Evolutionary conservation across 2,329 filamentous ascomycete genomes (phyloP).

Genomic region (Fusarium longipes): DNA sequence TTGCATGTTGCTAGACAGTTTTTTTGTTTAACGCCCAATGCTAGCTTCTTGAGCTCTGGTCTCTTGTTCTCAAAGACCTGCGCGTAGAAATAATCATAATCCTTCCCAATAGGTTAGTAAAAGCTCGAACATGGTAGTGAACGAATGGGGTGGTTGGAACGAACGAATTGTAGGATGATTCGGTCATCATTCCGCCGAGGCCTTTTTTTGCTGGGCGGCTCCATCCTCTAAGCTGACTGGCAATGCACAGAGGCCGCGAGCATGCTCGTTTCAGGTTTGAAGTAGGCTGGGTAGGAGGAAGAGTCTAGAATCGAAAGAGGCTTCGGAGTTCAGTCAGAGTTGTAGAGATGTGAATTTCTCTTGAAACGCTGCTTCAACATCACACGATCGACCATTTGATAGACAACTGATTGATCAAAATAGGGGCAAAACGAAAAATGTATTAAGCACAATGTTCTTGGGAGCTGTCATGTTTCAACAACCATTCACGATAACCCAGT

Average conservation of each 20-base stretch:
- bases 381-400: background rate
- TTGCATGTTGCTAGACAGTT: conserved; percentile 94
- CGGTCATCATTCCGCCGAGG: conserved; percentile 69
- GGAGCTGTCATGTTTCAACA: background rate
- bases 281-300: background rate
- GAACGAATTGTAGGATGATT: conserved; percentile 84
- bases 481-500: background rate
- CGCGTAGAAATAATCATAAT: conserved; percentile 95
- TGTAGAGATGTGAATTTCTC: background rate
- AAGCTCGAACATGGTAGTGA: conserved; percentile 2
- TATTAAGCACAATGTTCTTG: background rate
- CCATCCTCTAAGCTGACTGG: conserved; percentile 44
- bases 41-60: conserved; percentile 76
- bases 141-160: conserved; percentile 43
- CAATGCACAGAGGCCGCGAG: conserved; percentile 4
- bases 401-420: background rate
- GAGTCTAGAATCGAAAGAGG: background rate
- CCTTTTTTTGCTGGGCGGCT: conserved; percentile 45
- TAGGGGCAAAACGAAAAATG: background rate
- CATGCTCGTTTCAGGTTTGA: conserved; percentile 26
- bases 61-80: conserved; percentile 87
- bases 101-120: conserved; percentile 55
- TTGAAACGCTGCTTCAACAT: background rate
- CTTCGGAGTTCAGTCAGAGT: background rate
- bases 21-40: conserved; percentile 90